Base-by-base conservation (phyloP, 495 filamentous ascomycete species). In the Aspergillus panamensis region DNA sequence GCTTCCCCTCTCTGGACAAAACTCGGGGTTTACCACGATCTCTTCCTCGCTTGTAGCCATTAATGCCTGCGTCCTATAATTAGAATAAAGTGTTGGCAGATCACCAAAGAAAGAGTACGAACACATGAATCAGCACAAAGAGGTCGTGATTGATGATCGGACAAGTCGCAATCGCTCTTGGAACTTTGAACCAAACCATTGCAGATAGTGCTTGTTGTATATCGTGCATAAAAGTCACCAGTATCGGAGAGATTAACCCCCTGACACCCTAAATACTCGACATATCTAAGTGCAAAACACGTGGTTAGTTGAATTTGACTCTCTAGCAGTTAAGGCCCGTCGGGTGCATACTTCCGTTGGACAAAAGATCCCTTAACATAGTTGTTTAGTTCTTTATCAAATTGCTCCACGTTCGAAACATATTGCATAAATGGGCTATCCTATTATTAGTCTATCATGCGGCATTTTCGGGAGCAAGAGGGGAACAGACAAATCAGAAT, bases 141-240 rank as follows among this genome's bases (percentile, higher is more conserved):
- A 4, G 95, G 94, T 44, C 79, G 74, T 6, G 89, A 85, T 31
- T 88, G 72, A 47, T 77, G 70, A 6, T 74, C 67, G 1, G 86
- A 82, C 33, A 96, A 74, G 14, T 75, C 69, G 72, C 95, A 97
- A 35, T 79, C 70, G n/a, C 66, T 58, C 62, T 87, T 85, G 21
- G 95, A 99, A 66, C 91, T 91, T 72, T 97, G 95, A 53, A 99
- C 83, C 69, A 99, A 88, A 58, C 89, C 84, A 80, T 92, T 97
- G 82, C 95, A 99, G 61, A 99, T 82, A 69, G 92, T 85, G 63
- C 89, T 93, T 48, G 85, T 93, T 12, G 92, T 96, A 73, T 92
- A 99, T 65, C 92, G 87, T 20, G 95, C 94, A 75, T 99, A 99
- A 65, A 91, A 83, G 63, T 87, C 80, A 53, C 83, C 86, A n/a